Percentiles rank a stretch among this genome's conserved stretches.
Conservation (phyloP, 148 eudicot species). For the Silene conica region DNA sequence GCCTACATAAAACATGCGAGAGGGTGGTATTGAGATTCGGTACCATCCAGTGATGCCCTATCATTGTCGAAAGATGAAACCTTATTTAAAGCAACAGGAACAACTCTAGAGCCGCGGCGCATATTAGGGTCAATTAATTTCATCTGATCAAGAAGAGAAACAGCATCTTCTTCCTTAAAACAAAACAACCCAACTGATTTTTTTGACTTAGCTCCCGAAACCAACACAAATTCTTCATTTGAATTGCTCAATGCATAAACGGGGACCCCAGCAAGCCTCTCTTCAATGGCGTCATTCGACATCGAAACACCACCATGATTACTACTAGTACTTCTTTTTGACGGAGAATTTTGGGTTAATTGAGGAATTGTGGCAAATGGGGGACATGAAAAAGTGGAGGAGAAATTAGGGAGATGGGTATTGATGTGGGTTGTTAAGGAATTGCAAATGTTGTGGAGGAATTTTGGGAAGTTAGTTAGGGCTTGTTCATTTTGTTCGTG, state of each 20-base stretch:
- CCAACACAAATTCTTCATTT: slow-evolving; percentile 62
- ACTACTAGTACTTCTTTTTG: background rate
- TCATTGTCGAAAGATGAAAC: slow-evolving; percentile 9
- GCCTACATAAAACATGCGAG: no score
- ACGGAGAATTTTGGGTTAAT: background rate
- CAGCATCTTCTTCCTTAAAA: slow-evolving; percentile 68
- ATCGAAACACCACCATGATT: slow-evolving; percentile 15
- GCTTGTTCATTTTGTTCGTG: slow-evolving; percentile 26
- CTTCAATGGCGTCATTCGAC: slow-evolving; percentile 58
- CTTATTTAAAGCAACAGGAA: slow-evolving; percentile 71
- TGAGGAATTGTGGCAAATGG: slow-evolving; percentile 33
- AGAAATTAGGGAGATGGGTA: slow-evolving; percentile 34
- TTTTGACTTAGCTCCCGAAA: slow-evolving; percentile 45
- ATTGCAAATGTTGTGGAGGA: slow-evolving; percentile 28
- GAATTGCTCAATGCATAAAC: slow-evolving; percentile 69
- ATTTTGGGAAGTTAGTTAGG: slow-evolving; percentile 31
- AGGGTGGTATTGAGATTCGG: no score
- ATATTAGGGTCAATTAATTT: slow-evolving; percentile 52
- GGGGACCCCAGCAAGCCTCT: slow-evolving; percentile 70
- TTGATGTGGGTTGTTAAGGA: slow-evolving; percentile 28
- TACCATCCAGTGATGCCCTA: no score
- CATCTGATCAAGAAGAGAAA: slow-evolving; percentile 63
- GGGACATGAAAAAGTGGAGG: slow-evolving; percentile 19
- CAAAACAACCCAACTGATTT: slow-evolving; percentile 68
- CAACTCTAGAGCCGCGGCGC: slow-evolving; percentile 66